Conservation (phyloP, 352 stramenopile species). For the Globisporangium nodosum region DNA sequence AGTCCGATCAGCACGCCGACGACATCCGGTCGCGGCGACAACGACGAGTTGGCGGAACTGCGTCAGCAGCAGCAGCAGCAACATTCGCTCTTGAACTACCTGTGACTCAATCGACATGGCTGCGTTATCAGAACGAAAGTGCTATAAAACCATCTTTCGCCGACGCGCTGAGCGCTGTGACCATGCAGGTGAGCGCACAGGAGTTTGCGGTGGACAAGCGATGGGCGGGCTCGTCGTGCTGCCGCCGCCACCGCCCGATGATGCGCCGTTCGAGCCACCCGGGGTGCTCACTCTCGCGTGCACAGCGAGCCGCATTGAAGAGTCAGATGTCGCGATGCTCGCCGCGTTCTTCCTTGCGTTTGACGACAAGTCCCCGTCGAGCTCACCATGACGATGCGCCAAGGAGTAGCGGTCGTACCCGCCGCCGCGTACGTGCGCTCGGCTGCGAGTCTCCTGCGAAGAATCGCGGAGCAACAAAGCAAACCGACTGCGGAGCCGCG, state of each 20-base stretch:
- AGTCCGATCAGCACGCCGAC: slow-evolving; percentile 22
- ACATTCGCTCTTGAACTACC: slow-evolving; percentile 56
- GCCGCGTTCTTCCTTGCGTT: not conserved
- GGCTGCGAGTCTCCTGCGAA: not conserved
- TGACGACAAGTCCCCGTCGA: not conserved
- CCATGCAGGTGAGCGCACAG: not conserved
- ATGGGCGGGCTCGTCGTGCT: not conserved
- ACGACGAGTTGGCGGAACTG: slow-evolving; percentile 1
- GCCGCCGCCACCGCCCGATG: not conserved
- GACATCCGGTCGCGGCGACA: slow-evolving; percentile 14
- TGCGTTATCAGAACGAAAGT: too few relatives aligned
- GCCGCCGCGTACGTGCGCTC: not conserved
- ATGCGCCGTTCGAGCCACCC: not conserved
- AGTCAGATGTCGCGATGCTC: slow-evolving; percentile 2
- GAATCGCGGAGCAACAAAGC: not conserved
- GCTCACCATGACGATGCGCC: not conserved
- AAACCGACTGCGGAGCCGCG: not conserved
- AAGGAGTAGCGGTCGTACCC: not conserved
- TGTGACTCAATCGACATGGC: slow-evolving; percentile 31
- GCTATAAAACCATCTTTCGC: not conserved
- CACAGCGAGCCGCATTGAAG: not conserved
- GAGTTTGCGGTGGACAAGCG: not conserved
- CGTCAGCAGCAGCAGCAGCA: slow-evolving; percentile 6
- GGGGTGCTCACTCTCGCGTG: not conserved
- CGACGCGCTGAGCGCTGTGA: not conserved